These are phyloP conservation scores for Globisporangium iwayamae DNA, from an alignment of 352 stramenopile genomes.

Conservation along the genomic window DNA sequence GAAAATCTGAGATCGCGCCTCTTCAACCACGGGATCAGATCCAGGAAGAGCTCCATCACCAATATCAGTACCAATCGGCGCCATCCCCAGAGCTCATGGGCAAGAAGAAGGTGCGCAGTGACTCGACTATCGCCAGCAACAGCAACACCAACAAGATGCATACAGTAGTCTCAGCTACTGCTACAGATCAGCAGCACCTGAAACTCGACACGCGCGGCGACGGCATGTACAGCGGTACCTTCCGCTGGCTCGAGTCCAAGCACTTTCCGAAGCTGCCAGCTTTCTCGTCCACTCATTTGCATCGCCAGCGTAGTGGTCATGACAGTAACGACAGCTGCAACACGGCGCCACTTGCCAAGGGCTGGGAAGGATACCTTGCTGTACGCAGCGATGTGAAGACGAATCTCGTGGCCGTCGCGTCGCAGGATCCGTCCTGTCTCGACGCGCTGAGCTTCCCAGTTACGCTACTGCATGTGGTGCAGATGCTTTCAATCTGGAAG, in stretches of 20 bases:
- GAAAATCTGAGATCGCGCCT: not conserved
- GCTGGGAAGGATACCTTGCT: slow-evolving; percentile 54
- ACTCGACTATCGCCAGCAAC: not conserved
- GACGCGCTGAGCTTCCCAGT: slow-evolving; percentile 72
- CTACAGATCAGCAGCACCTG: slow-evolving; percentile 23
- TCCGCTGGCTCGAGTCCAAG: slow-evolving; percentile 73
- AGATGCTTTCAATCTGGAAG: slow-evolving; percentile 28
- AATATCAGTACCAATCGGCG: too few relatives aligned
- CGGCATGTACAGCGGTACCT: slow-evolving; percentile 78
- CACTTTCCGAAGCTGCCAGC: slow-evolving; percentile 38
- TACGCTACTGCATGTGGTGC: slow-evolving; percentile 47
- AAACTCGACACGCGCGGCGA: slow-evolving; percentile 63
- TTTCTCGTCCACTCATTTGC: not conserved
- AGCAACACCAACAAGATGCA: not conserved
- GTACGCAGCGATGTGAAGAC: slow-evolving; percentile 20
- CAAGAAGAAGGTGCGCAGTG: not conserved
- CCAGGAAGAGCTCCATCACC: not conserved
- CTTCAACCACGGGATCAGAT: slow-evolving; percentile 4
- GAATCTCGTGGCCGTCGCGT: slow-evolving; percentile 37
- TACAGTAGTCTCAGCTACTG: not conserved
- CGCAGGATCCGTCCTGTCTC: slow-evolving; percentile 59
- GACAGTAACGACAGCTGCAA: too few relatives aligned
- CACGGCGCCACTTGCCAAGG: slow-evolving; percentile 3
- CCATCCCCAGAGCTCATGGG: not conserved
- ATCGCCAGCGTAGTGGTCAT: not conserved